Evolutionary conservation across 352 stramenopile genomes (phyloP).

Genomic region (Globisporangium cederbergense): DNA sequence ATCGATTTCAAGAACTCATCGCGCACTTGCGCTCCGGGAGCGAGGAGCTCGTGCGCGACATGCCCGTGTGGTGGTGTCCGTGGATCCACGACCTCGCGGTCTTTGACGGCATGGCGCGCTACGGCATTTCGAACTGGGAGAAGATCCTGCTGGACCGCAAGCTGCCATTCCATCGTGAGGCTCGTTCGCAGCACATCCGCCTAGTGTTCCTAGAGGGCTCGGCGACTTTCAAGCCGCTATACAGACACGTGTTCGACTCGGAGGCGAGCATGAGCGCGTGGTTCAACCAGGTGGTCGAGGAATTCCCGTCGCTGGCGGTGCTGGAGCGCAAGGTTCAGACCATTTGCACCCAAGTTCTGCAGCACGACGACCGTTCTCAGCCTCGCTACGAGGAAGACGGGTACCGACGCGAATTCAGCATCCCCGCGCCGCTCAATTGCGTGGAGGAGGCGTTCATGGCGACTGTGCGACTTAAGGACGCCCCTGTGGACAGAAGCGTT

Average conservation of each 20-base stretch:
- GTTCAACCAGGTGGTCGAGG: slow-evolving; percentile 60
- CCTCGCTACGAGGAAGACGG: slow-evolving; percentile 47
- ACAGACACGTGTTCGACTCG: slow-evolving; percentile 59
- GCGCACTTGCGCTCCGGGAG: slow-evolving; percentile 57
- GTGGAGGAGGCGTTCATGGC: slow-evolving; percentile 42
- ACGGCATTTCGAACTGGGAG: slow-evolving; percentile 73
- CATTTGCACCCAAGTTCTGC: slow-evolving; percentile 45
- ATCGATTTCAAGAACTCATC: slow-evolving; percentile 35
- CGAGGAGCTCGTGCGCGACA: slow-evolving; percentile 53
- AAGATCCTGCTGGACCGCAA: slow-evolving; percentile 65
- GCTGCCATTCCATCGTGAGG: slow-evolving; percentile 69
- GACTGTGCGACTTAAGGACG: slow-evolving; percentile 34
- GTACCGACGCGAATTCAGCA: slow-evolving; percentile 61
- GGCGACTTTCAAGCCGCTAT: slow-evolving; percentile 47
- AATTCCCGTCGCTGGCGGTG: slow-evolving; percentile 70
- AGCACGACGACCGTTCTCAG: background rate
- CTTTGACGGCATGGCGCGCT: slow-evolving; percentile 76
- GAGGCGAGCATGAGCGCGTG: slow-evolving; percentile 42
- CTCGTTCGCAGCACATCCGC: slow-evolving; percentile 68
- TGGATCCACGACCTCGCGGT: slow-evolving; percentile 83
- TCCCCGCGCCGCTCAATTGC: slow-evolving; percentile 56
- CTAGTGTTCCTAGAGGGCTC: slow-evolving; percentile 69
- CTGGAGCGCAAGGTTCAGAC: slow-evolving; percentile 72
- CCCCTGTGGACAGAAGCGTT: slow-evolving; percentile 21
- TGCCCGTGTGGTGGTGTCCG: slow-evolving; percentile 89